Percentiles rank a stretch among this genome's conserved stretches.
These are phyloP conservation scores for Boletus fagicola DNA, from an alignment of 768 basidiomycete genomes.

Conservation along the genomic window DNA sequence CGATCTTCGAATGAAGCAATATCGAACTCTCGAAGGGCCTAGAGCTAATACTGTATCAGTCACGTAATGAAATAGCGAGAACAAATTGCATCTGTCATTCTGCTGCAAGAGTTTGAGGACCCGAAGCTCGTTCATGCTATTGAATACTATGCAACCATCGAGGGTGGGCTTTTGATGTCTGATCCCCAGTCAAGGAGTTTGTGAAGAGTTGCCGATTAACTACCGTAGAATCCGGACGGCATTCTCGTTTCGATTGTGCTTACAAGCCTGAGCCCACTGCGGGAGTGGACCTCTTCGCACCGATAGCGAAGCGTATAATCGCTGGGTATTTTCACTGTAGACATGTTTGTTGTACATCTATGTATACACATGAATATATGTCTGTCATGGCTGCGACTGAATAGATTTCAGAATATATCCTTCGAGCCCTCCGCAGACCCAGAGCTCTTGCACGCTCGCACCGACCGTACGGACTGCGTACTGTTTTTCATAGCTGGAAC, in stretches of 20 bases:
- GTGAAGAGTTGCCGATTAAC: neutral
- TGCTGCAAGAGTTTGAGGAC: neutral
- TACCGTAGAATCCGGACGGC: neutral
- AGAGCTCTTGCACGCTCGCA: conserved; percentile 93
- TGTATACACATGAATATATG: neutral
- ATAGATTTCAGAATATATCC: conserved; percentile 84
- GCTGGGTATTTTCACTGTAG: neutral
- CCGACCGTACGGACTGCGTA: conserved; percentile 80
- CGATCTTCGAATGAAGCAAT: conserved; percentile 27
- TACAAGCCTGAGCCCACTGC: no score
- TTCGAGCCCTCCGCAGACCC: conserved; percentile 93
- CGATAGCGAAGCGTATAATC: neutral
- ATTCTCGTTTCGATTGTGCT: neutral
- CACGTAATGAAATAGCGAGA: neutral
- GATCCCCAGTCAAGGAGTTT: neutral
- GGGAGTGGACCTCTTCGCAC: no score
- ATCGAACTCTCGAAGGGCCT: conserved; percentile 13
- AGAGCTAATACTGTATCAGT: neutral
- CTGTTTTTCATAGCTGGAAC: conserved; percentile 43
- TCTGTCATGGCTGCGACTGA: conserved; percentile 31
- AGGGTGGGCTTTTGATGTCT: neutral
- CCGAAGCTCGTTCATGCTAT: neutral
- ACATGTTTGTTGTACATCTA: neutral
- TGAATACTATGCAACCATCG: neutral
- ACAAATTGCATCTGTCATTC: no score